A percentile compares a stretch with the other conserved stretches of the same genome.
phyloP scores from a whole-genome alignment of 2,329 filamentous ascomycete genomes.

The Aspergillus unguis region DNA sequence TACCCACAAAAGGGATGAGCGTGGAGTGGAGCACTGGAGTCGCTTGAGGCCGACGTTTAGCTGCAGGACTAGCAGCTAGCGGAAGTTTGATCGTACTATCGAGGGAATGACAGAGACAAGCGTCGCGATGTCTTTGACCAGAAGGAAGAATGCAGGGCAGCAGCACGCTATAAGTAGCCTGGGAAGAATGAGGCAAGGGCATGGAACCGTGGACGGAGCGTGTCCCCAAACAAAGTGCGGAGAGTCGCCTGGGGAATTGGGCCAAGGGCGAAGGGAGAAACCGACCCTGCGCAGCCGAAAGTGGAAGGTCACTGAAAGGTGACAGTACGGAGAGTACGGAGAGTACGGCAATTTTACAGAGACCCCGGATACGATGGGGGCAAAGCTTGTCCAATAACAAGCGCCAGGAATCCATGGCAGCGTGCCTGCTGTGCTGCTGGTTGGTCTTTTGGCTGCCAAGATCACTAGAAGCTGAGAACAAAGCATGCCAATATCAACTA shows the following conservation, averaged over 20 bases:
- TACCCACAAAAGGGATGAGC: slow-evolving; percentile 9
- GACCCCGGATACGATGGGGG: slow-evolving; percentile 7
- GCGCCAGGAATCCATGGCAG: not conserved
- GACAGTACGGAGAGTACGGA: not conserved
- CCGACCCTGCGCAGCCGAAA: slow-evolving; percentile 1
- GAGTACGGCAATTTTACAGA: not conserved
- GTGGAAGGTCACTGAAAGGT: not conserved
- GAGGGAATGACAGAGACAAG: not conserved
- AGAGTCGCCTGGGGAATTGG: not conserved
- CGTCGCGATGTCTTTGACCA: not conserved
- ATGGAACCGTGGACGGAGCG: not conserved
- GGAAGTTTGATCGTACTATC: not conserved
- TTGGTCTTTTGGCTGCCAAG: not conserved
- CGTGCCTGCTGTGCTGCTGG: slow-evolving; percentile 11
- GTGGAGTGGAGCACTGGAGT: not conserved
- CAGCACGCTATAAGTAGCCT: not conserved
- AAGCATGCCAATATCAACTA: not conserved
- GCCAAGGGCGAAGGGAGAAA: slow-evolving; percentile 19
- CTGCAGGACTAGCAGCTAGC: not conserved
- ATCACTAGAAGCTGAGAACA: not conserved
- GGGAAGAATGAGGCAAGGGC: not conserved
- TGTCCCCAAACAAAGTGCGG: slow-evolving; percentile 2
- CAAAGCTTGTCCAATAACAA: slow-evolving; percentile 2
- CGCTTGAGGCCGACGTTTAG: slow-evolving; percentile 2
- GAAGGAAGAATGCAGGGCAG: not conserved